phyloP scores from a whole-genome alignment of 2,329 filamentous ascomycete species.

The Penicillium decumbens region DNA sequence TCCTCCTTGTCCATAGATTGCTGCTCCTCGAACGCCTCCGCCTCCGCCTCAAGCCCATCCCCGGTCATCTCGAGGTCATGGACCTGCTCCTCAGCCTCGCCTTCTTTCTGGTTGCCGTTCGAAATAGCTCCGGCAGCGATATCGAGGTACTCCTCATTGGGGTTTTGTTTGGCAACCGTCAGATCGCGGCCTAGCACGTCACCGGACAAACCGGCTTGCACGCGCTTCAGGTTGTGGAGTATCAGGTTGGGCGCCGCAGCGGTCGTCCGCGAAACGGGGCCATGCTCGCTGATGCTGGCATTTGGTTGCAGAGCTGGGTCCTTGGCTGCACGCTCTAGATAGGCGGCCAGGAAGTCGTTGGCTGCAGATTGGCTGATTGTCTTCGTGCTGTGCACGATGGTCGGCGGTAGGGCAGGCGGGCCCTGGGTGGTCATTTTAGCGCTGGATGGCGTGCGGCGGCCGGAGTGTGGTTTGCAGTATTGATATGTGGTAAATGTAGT shows the following conservation, averaged over 20 bases:
- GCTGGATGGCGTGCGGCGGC: constrained; percentile 2
- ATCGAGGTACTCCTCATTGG: constrained; percentile 37
- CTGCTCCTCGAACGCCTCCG: constrained; percentile 37
- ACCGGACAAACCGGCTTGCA: constrained; percentile 42
- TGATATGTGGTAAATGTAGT: background rate
- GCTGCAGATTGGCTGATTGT: constrained; percentile 38
- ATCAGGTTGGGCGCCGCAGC: constrained; percentile 41
- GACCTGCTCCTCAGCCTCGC: constrained; percentile 36
- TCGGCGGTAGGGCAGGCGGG: constrained; percentile 37
- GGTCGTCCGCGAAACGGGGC: constrained; percentile 41
- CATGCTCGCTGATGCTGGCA: constrained; percentile 42
- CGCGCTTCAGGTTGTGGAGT: constrained; percentile 44
- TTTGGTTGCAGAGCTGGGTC: constrained; percentile 44
- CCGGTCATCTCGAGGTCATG: constrained; percentile 41
- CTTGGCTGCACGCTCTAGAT: constrained; percentile 40
- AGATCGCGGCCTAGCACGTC: constrained; percentile 42
- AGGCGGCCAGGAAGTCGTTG: constrained; percentile 41
- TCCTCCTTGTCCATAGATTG: constrained; percentile 49
- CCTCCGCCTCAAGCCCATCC: constrained; percentile 35
- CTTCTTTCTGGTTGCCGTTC: constrained; percentile 33
- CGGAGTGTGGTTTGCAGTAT: background rate
- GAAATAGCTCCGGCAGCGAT: constrained; percentile 31
- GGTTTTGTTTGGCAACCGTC: constrained; percentile 35
- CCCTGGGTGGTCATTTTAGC: constrained; percentile 36
- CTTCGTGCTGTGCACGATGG: constrained; percentile 34